These are phyloP conservation scores for Eimeria sp. DNA, from an alignment of 169 alveolate genomes.

Conservation along the genomic window DNA sequence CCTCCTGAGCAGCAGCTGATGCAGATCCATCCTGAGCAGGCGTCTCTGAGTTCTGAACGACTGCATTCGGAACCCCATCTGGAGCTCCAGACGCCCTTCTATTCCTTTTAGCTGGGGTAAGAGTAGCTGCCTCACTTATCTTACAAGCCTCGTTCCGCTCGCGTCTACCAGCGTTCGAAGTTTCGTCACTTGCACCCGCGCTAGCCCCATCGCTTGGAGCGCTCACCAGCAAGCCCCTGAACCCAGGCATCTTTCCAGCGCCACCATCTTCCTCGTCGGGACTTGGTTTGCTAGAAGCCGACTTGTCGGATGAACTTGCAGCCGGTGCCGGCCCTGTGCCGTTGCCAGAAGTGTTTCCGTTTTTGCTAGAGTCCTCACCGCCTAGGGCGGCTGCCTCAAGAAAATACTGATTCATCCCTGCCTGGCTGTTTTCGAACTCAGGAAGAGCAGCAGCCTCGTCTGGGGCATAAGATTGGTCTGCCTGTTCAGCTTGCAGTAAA, in stretches of 20 bases:
- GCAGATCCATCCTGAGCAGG: conserved; percentile 68
- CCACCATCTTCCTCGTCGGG: conserved; percentile 36
- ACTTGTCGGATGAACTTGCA: conserved; percentile 32
- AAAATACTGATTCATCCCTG: conserved; percentile 79
- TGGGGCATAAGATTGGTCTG: conserved; percentile 67
- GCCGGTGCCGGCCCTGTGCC: conserved; percentile 38
- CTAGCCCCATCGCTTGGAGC: conserved; percentile 30
- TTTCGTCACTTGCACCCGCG: conserved; percentile 25
- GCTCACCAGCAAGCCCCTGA: conserved; percentile 71
- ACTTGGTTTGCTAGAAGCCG: conserved; percentile 44
- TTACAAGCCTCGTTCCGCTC: conserved; percentile 20
- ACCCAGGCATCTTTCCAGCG: conserved; percentile 75
- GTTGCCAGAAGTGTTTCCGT: conserved; percentile 6
- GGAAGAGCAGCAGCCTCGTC: conserved; percentile 63
- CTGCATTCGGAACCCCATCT: conserved; percentile 31
- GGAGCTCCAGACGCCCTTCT: conserved; percentile 75
- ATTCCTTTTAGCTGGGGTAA: conserved; percentile 79
- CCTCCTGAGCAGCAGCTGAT: conserved; percentile 32
- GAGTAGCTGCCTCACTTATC: conserved; percentile 35
- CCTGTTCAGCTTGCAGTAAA: conserved; percentile 64
- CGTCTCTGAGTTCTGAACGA: conserved; percentile 32
- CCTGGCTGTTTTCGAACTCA: conserved; percentile 77
- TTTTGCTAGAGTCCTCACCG: conserved; percentile 58
- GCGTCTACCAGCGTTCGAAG: conserved; percentile 44
- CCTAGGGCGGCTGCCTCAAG: conserved; percentile 72